Conservation (phyloP, 1,284 basidiomycete genomes). For the Sporisorium exsertum region DNA sequence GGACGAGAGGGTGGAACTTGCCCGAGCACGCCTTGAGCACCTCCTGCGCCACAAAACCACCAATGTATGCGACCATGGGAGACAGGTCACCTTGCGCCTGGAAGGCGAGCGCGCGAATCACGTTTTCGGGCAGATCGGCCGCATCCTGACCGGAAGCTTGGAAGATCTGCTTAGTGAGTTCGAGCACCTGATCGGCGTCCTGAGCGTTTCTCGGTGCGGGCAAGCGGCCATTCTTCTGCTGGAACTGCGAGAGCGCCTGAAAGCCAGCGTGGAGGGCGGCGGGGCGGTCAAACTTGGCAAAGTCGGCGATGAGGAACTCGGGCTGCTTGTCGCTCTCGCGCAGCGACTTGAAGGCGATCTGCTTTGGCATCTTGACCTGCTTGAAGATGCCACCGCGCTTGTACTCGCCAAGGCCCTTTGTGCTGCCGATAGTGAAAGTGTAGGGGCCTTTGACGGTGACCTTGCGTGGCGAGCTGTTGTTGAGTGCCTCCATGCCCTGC, state of each 20-base stretch:
- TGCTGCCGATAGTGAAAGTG: constrained; percentile 69
- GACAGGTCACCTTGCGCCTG: constrained; percentile 93
- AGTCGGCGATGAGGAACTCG: constrained; percentile 94
- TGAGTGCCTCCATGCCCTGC: constrained; percentile 92
- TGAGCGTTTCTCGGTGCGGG: constrained; percentile 86
- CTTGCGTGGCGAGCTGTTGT: constrained; percentile 90
- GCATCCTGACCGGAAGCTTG: constrained; percentile 74
- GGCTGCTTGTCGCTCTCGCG: constrained; percentile 85
- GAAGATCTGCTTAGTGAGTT: constrained; percentile 81
- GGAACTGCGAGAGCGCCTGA: constrained; percentile 90
- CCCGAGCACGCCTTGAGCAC: constrained; percentile 96
- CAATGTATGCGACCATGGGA: constrained; percentile 92
- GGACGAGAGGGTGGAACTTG: constrained; percentile 97
- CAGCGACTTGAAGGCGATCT: constrained; percentile 85
- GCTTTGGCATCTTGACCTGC: constrained; percentile 99
- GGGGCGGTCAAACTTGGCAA: constrained; percentile 96
- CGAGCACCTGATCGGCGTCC: constrained; percentile 81
- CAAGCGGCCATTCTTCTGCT: constrained; percentile 77
- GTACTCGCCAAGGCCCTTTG: constrained; percentile 75
- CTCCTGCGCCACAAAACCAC: constrained; percentile 98
- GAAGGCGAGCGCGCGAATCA: constrained; percentile 86
- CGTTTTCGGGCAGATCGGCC: constrained; percentile 80
- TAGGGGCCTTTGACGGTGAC: constrained; percentile 83
- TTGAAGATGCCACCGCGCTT: constrained; percentile 93
- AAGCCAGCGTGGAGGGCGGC: constrained; percentile 91